phyloP scores from a whole-genome alignment of 2,329 filamentous ascomycete species.

The Trichophyton schoenleinii region DNA sequence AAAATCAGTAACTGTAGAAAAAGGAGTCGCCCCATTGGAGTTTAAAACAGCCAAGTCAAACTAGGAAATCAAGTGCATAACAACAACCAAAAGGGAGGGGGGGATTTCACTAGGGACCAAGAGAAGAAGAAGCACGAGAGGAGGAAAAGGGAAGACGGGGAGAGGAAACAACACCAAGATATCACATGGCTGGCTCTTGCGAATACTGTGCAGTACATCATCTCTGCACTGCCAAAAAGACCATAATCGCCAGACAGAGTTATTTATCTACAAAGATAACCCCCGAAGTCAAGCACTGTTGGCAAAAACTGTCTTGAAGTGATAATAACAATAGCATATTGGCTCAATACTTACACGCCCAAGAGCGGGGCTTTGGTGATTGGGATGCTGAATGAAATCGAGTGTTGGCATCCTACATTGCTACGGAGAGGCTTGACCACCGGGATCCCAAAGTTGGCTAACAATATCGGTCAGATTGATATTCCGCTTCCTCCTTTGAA shows the following conservation, averaged over 20 bases:
- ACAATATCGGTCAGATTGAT: neutral
- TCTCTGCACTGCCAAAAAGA: neutral
- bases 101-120: too few species aligned
- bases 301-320: neutral
- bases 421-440: neutral
- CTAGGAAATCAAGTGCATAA: neutral
- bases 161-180: neutral
- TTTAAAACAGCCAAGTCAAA: neutral
- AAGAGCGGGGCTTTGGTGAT: neutral
- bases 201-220: neutral
- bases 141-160: neutral
- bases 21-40: neutral
- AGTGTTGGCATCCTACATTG: neutral
- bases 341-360: slow-evolving; percentile 1
- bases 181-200: neutral
- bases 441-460: neutral
- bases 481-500: neutral
- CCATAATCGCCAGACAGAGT: neutral
- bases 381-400: neutral
- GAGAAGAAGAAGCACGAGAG: too few species aligned
- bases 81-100: too few species aligned
- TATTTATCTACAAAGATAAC: neutral
- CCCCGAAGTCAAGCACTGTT: neutral
- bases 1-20: neutral
- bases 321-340: slow-evolving; percentile 6